These are phyloP conservation scores for Zygoascus ofunaensis DNA, from an alignment of 805 yeast genomes.

Conservation along the genomic window DNA sequence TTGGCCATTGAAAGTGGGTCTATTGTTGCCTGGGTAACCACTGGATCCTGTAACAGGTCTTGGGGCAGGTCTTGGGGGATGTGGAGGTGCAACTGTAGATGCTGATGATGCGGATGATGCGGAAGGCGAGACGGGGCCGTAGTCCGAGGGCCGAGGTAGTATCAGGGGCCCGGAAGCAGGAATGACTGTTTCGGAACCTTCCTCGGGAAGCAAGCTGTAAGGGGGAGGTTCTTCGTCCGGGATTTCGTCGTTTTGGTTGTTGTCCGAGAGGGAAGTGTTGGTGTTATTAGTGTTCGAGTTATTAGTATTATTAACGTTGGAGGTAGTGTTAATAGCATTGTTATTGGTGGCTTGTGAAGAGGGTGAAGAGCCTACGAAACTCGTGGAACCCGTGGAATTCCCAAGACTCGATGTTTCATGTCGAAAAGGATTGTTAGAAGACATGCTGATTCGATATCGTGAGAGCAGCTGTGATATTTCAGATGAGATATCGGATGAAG, in stretches of 20 bases:
- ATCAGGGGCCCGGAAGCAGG: conserved; percentile 5
- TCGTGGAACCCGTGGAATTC: no score
- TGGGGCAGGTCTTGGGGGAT: conserved; percentile 3
- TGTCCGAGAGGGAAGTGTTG: no score
- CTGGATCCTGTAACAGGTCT: neutral
- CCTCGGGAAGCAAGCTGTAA: conserved; percentile 13
- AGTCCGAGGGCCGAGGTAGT: conserved; percentile 3
- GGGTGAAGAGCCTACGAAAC: no score
- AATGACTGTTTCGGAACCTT: conserved; percentile 4
- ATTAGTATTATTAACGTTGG: no score
- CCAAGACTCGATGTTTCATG: no score
- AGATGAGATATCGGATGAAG: no score
- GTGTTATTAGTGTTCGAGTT: neutral
- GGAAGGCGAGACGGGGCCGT: conserved; percentile 7
- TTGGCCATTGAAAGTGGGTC: neutral
- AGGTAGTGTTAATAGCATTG: no score
- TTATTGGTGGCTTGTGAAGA: no score
- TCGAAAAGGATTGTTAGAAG: no score
- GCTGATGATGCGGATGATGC: conserved; percentile 12
- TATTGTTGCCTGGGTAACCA: neutral
- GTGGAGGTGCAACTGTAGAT: conserved; percentile 4
- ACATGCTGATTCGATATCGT: neutral
- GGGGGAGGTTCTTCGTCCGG: conserved; percentile 21
- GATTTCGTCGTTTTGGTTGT: neutral
- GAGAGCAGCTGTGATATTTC: no score